A percentile compares a stretch with the other conserved stretches of the same genome.
Conservation (phyloP, 2,329 filamentous ascomycete genomes). For the Penicillium sp. region DNA sequence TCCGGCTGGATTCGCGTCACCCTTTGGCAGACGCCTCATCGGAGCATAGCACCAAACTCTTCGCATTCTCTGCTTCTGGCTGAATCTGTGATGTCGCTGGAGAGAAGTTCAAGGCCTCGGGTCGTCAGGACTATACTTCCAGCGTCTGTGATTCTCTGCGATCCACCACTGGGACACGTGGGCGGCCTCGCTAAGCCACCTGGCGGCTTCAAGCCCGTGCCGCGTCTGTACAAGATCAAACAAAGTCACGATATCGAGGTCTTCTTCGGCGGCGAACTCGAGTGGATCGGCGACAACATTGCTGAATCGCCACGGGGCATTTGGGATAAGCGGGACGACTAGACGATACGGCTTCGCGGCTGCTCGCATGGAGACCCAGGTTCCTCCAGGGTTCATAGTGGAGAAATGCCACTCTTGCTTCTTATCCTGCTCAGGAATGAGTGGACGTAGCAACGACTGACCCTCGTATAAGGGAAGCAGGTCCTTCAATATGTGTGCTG, state of each 20-base stretch:
- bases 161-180: conserved; percentile 43
- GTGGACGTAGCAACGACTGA: conserved; percentile 48
- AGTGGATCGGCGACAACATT: conserved; percentile 36
- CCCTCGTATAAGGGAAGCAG: conserved; percentile 50
- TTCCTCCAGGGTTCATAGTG: conserved; percentile 39
- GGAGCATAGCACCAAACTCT: neutral
- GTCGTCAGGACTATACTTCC: conserved; percentile 16
- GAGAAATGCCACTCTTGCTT: conserved; percentile 38
- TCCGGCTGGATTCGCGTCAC: neutral
- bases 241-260: conserved; percentile 33
- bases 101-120: neutral
- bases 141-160: conserved; percentile 32
- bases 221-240: conserved; percentile 24
- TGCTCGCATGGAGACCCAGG: conserved; percentile 64
- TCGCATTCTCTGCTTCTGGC: neutral
- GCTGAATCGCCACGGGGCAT: conserved; percentile 51
- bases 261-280: conserved; percentile 35
- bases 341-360: conserved; percentile 73
- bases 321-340: conserved; percentile 74
- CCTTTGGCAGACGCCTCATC: neutral
- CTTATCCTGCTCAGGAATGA: conserved; percentile 34
- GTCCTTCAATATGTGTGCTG: conserved; percentile 37
- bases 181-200: conserved; percentile 40
- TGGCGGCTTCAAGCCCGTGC: conserved; percentile 34
- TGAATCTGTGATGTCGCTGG: neutral